Conservation (phyloP, 2,329 filamentous ascomycete genomes). For the Blumeria hordei region DNA sequence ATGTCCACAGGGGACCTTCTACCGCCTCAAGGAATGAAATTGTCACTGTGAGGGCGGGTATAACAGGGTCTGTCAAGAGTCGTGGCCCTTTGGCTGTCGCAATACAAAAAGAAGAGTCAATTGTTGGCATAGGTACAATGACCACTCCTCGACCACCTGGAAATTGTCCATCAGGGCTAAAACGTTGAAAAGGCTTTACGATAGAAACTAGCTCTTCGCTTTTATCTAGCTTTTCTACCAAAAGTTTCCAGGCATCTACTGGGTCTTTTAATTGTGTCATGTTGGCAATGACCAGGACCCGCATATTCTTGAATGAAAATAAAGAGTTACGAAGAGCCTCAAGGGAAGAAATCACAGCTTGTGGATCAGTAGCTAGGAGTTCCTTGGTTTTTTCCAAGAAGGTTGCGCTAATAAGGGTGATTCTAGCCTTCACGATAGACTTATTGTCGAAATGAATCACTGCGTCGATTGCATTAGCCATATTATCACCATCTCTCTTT, state of each 20-base stretch:
- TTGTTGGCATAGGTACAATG: slow-evolving; percentile 71
- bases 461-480: slow-evolving; percentile 40
- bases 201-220: slow-evolving; percentile 40
- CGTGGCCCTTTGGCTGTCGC: slow-evolving; percentile 50
- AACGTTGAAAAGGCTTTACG: slow-evolving; percentile 40
- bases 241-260: slow-evolving; percentile 52
- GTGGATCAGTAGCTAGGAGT: slow-evolving; percentile 52
- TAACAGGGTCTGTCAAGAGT: slow-evolving; percentile 49
- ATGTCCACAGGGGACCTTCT: slow-evolving; percentile 84
- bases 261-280: slow-evolving; percentile 49
- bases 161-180: slow-evolving; percentile 48
- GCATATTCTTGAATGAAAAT: slow-evolving; percentile 66
- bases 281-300: slow-evolving; percentile 64
- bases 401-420: slow-evolving; percentile 62
- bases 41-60: slow-evolving; percentile 72
- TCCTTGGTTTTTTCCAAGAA: slow-evolving; percentile 73
- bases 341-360: slow-evolving; percentile 52
- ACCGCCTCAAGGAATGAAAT: slow-evolving; percentile 78
- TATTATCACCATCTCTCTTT: slow-evolving; percentile 60
- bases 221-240: slow-evolving; percentile 19
- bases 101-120: slow-evolving; percentile 77
- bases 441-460: slow-evolving; percentile 61
- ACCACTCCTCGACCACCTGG: slow-evolving; percentile 53
- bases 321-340: slow-evolving; percentile 51
- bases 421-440: slow-evolving; percentile 52